These are phyloP conservation scores for Clavispora fructus DNA, from an alignment of 805 yeast genomes.

Conservation along the genomic window DNA sequence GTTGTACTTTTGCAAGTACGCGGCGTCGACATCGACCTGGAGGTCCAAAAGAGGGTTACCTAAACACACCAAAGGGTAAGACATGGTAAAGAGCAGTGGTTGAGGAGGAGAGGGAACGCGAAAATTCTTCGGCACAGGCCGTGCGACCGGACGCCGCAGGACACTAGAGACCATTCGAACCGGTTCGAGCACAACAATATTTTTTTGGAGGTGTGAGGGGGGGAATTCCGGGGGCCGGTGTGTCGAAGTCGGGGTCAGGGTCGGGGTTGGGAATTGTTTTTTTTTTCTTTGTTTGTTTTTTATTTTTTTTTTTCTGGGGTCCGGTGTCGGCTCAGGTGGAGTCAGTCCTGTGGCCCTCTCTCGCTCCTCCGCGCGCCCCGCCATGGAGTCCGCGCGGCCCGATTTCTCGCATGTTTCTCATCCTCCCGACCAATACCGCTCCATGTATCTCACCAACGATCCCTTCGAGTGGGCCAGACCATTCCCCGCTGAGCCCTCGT, in stretches of 20 bases:
- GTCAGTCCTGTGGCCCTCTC: too few species aligned
- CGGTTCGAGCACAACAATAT: too few species aligned
- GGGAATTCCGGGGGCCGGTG: too few species aligned
- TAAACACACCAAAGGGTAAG: slow-evolving; percentile 71
- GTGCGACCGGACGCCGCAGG: background rate
- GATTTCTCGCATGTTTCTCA: background rate
- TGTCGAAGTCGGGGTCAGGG: too few species aligned
- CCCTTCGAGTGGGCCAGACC: slow-evolving; percentile 42
- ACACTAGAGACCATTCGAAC: too few species aligned
- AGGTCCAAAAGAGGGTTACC: slow-evolving; percentile 91
- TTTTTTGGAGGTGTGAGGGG: too few species aligned
- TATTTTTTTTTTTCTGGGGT: too few species aligned
- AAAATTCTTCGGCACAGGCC: background rate
- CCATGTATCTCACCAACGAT: slow-evolving; percentile 27
- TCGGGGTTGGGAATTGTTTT: too few species aligned
- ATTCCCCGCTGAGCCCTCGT: slow-evolving; percentile 41
- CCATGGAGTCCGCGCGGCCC: background rate
- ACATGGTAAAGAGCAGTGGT: slow-evolving; percentile 30
- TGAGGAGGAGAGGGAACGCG: background rate
- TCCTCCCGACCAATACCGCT: background rate
- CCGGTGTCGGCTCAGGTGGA: too few species aligned
- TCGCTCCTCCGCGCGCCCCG: background rate
- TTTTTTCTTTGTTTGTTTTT: too few species aligned
- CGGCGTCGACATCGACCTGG: slow-evolving; percentile 68
- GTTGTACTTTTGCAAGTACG: slow-evolving; percentile 71